Evolutionary conservation across 306 rosid species (phyloP), one percentile per base, ranked within the genome.

Genomic region (Glycine latifolia): DNA sequence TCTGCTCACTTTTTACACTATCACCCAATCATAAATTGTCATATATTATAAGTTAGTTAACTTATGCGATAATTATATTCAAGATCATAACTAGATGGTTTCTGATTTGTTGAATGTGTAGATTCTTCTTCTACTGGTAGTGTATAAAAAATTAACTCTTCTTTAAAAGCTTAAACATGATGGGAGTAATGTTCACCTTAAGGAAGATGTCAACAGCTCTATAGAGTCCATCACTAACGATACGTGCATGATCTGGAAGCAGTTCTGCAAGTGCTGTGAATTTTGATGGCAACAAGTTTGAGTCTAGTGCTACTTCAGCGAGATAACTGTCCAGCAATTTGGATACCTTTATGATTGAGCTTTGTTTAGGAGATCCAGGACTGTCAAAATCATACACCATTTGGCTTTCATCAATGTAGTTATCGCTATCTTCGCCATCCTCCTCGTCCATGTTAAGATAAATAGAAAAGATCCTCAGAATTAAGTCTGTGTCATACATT

Each of bases 281-380:
- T 87, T 92, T 96, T n/a, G 92, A 78, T 4, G 97, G 93, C 81
- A 68, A 67, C 90, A 93, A 79, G 78, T 87, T 93, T 20, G 98
- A 37, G 87, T 96, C 99, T 4, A 96, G 61, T 13, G 98, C 97
- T 4, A 96, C 94, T 85, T 96, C 99, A 16, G 97, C 95, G 9
- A 96, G 93, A 84, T 86, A 93, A 56, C 85, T 93, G 82, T 96
- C 99, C 43, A 93, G 75, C 82, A 96, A 78, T 82, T 96, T 96
- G 33, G 99, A 96, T 3, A 93, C 98, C 86, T 96, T 96, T 0
- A 92, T 90, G 81, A 96, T 93, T 66, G 98, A 90, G 79, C 97
- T 96, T 81, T 96, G 99, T 63, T 92, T 93, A 6, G 99, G 99
- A 44, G 99, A 96, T 76, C 94, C 97, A 3, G 98, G 98, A 76